phyloP scores from a whole-genome alignment of 495 filamentous ascomycete species.

The Hypoxylon crocopeplum region DNA sequence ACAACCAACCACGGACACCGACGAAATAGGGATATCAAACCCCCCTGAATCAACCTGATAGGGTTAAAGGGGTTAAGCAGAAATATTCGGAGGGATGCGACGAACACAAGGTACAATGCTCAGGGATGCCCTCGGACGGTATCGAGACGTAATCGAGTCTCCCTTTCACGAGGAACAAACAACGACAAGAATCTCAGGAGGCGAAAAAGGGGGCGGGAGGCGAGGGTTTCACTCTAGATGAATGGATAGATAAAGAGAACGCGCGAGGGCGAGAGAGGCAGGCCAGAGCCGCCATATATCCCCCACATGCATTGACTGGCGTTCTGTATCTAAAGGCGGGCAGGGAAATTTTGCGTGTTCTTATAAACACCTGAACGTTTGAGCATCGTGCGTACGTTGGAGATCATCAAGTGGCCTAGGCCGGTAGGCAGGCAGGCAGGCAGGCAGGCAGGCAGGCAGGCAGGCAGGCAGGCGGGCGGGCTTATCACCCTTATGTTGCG shows the following conservation, averaged over 20 bases:
- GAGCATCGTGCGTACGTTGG: too few relatives aligned
- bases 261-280: slow-evolving; percentile 3
- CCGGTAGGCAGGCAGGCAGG: not conserved
- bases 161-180: not conserved
- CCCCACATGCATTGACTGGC: slow-evolving; percentile 35
- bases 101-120: too few relatives aligned
- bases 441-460: not conserved
- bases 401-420: not conserved
- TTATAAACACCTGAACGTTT: too few relatives aligned
- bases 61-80: too few relatives aligned
- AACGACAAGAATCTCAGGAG: too few relatives aligned
- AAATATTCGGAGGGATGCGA: too few relatives aligned
- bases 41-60: not conserved
- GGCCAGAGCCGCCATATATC: slow-evolving; percentile 28
- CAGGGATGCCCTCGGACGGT: too few relatives aligned
- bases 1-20: not conserved
- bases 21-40: not conserved
- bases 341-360: too few relatives aligned
- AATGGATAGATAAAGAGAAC: slow-evolving; percentile 7
- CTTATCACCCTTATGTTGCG: slow-evolving; percentile 1
- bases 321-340: slow-evolving; percentile 22
- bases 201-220: too few relatives aligned
- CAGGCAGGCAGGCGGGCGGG: not conserved
- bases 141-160: not conserved
- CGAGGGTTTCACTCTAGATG: slow-evolving; percentile 15